Evolutionary conservation across 768 basidiomycete genomes (phyloP), one percentile per base, ranked within the genome.

Genomic region (Boletellus ananas): DNA sequence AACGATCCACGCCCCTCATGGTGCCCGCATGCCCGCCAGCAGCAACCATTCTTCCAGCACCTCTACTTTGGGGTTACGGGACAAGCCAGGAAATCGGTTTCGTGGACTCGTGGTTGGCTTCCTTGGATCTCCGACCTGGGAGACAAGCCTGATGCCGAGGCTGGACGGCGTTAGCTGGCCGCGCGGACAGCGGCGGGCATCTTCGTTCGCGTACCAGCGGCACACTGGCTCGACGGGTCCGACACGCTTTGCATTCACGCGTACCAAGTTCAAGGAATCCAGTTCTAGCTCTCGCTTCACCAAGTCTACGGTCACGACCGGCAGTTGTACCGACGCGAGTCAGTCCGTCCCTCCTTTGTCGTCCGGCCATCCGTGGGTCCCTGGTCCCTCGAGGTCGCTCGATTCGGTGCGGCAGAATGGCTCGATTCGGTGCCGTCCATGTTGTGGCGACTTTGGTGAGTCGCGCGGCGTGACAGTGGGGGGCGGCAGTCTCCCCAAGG

Each of bases 111-210:
- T 63, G 39, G 55, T 67, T 12, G 68, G 66, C 7, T 70, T 55
- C 43, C 54, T 67, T 13, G 66, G 66, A 25, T 70, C 68, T 12
- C 66, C 66, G 25, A 16, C 50, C n/a, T 69, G 68, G 66, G 66
- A 67, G 49, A 64, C 61, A 2, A 45, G 27, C 12, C 39, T 58
- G 34, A 47, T 46, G n/a, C 54, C 61, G 14, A 55, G 46, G 14
- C 29, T 63, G 38, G 44, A 52, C 45, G 35, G 27, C 2, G 43
- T 45, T 13, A 10, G 43, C 27, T 52, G 56, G 52, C 47, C 54
- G 21, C 48, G 41, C n/a, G 42, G 23, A 20, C 54, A 38, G 34
- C 35, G 29, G 12, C 49, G 34, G 21, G 34, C 35, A 21, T 41
- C 53, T 35, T 51, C 49, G 1, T 54, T 51, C 20, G 43, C 16